A percentile compares a stretch with the other conserved stretches of the same genome.
Evolutionary conservation across 106 monocot genomes (phyloP).

Genomic region (Acorus gramineus): DNA sequence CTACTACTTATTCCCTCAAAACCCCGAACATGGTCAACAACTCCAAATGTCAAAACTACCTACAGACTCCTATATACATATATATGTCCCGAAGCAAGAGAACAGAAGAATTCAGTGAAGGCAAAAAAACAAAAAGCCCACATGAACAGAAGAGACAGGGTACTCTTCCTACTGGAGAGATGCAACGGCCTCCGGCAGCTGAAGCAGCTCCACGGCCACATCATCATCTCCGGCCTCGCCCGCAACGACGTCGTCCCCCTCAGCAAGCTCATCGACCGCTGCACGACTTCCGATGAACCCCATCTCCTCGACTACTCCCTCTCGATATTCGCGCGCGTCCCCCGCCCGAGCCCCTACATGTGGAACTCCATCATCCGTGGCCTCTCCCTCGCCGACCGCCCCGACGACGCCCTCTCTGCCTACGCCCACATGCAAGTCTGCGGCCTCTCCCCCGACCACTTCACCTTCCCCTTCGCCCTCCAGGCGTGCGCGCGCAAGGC

Average conservation of each 20-base stretch:
- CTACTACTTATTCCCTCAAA: no score
- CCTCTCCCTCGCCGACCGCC: constrained; percentile 8
- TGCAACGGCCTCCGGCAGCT: no score
- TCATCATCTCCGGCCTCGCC: constrained; percentile 15
- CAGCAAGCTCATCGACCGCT: constrained; percentile 26
- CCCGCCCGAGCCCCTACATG: constrained; percentile 15
- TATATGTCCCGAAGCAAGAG: no score
- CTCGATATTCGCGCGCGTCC: constrained; percentile 8
- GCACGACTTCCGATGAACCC: not conserved
- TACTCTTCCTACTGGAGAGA: no score
- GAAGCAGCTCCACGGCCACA: constrained; percentile 4
- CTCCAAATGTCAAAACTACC: no score
- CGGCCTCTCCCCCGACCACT: constrained; percentile 24
- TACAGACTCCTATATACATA: no score
- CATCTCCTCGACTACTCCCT: constrained; percentile 13
- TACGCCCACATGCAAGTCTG: constrained; percentile 15
- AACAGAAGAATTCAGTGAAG: no score
- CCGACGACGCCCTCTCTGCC: not conserved
- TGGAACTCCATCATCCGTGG: constrained; percentile 26
- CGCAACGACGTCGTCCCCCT: constrained; percentile 2
- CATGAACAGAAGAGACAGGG: no score
- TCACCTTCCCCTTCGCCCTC: constrained; percentile 48
- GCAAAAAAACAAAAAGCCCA: no score
- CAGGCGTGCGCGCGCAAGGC: constrained; percentile 2
- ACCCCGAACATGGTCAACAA: no score